phyloP scores from a whole-genome alignment of 441 rosid genomes.

The Gossypium schwendimanii region DNA sequence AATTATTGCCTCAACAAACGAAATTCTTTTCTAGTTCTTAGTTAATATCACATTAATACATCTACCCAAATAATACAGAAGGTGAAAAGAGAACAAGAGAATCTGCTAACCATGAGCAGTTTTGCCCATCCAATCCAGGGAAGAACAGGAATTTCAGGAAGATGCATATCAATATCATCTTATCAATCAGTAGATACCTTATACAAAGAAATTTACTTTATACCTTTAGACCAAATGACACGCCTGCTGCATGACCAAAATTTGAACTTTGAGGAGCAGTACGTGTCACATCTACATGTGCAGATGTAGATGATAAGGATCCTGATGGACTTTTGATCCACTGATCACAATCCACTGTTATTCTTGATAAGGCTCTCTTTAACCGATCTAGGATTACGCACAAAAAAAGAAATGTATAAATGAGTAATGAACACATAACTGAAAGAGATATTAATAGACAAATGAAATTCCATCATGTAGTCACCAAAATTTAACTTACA shows the following conservation, averaged over 20 bases:
- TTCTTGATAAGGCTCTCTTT: slow-evolving; percentile 68
- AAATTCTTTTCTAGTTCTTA: background rate
- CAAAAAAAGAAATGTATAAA: background rate
- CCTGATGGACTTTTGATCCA: slow-evolving; percentile 65
- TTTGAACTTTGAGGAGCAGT: slow-evolving; percentile 43
- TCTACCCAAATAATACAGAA: background rate
- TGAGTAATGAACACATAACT: slow-evolving; percentile 4
- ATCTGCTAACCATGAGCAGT: background rate
- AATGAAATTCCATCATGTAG: background rate
- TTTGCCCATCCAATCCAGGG: background rate
- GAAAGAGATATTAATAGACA: slow-evolving; percentile 7
- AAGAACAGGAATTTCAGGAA: background rate
- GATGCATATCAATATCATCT: background rate
- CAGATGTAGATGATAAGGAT: slow-evolving; percentile 44
- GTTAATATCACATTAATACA: background rate
- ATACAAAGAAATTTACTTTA: slow-evolving; percentile 15
- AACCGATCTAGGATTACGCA: slow-evolving; percentile 55
- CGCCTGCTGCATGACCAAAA: slow-evolving; percentile 37
- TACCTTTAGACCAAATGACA: slow-evolving; percentile 87
- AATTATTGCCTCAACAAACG: background rate
- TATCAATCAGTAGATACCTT: background rate
- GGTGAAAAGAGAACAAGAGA: background rate
- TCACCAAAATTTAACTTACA: slow-evolving; percentile 45
- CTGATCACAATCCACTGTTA: slow-evolving; percentile 85
- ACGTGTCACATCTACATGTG: slow-evolving; percentile 59